Conservation (phyloP, 495 filamentous ascomycete genomes). For the Aspergillus saccharolyticus region DNA sequence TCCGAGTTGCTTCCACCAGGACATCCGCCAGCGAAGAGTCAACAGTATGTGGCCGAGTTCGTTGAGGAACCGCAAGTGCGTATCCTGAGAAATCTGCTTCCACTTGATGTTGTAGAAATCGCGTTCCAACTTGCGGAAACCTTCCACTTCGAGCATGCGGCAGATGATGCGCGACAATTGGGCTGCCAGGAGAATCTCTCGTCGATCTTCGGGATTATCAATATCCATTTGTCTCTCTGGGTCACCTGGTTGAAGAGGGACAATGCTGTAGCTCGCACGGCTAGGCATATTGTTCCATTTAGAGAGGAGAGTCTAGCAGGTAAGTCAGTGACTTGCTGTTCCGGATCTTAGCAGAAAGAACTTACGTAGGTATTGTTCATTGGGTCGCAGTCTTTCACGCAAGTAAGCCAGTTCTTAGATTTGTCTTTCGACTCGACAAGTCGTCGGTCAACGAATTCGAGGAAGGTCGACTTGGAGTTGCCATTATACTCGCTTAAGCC, state of each 20-base stretch:
- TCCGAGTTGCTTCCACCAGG: constrained; percentile 47
- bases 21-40: constrained; percentile 45
- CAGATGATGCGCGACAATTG: constrained; percentile 47
- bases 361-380: constrained; percentile 41
- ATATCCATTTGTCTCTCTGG: constrained; percentile 42
- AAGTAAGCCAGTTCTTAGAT: constrained; percentile 45
- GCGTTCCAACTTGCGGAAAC: constrained; percentile 45
- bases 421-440: constrained; percentile 47
- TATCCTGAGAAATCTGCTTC: constrained; percentile 45
- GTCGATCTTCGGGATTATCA: constrained; percentile 32
- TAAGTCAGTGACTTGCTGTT: constrained; percentile 3
- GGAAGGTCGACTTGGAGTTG: constrained; percentile 41
- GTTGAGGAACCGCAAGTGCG: constrained; percentile 38
- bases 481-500: constrained; percentile 42
- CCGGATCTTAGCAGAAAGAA: background rate
- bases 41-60: constrained; percentile 45
- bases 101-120: constrained; percentile 50
- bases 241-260: constrained; percentile 28
- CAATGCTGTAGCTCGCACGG: constrained; percentile 43
- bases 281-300: constrained; percentile 52
- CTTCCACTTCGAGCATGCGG: constrained; percentile 48
- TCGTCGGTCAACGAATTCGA: constrained; percentile 45
- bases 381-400: constrained; percentile 43
- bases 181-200: constrained; percentile 43
- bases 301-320: constrained; percentile 36